Percentiles rank a stretch among this genome's conserved stretches.
Conservation (phyloP, 306 rosid species). For the Corylus heterophylla region DNA sequence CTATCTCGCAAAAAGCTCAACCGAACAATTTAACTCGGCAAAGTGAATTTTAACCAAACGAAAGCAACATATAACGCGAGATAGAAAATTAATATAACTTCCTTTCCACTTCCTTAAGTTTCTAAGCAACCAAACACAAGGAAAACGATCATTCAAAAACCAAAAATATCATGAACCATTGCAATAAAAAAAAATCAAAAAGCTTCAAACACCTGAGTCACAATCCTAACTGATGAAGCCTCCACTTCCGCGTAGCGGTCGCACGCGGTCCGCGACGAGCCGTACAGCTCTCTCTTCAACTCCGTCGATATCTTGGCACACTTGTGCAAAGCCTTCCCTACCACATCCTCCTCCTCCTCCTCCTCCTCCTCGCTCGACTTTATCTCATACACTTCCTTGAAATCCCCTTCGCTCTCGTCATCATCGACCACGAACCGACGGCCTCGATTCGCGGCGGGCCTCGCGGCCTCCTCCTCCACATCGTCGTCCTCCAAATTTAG, state of each 20-base stretch:
- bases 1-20: background rate
- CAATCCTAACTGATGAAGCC: slow-evolving; percentile 77
- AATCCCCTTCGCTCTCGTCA: slow-evolving; percentile 54
- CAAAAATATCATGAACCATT: background rate
- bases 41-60: background rate
- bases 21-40: background rate
- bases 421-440: slow-evolving; percentile 77
- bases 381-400: slow-evolving; percentile 43
- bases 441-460: slow-evolving; percentile 46
- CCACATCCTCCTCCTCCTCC: slow-evolving; percentile 52
- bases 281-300: slow-evolving; percentile 71
- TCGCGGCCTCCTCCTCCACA: slow-evolving; percentile 27
- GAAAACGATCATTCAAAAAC: background rate
- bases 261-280: slow-evolving; percentile 61
- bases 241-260: slow-evolving; percentile 82
- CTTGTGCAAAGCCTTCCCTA: slow-evolving; percentile 85
- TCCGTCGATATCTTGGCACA: slow-evolving; percentile 80
- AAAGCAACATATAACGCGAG: background rate
- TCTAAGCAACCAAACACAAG: background rate
- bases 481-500: slow-evolving; percentile 55
- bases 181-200: background rate
- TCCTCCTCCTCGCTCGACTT: slow-evolving; percentile 55
- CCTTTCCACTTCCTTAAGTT: background rate
- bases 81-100: background rate
- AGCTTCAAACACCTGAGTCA: slow-evolving; percentile 62